phyloP scores from a whole-genome alignment of 2,329 filamentous ascomycete species.

The Penicillium psychrosexuale region DNA sequence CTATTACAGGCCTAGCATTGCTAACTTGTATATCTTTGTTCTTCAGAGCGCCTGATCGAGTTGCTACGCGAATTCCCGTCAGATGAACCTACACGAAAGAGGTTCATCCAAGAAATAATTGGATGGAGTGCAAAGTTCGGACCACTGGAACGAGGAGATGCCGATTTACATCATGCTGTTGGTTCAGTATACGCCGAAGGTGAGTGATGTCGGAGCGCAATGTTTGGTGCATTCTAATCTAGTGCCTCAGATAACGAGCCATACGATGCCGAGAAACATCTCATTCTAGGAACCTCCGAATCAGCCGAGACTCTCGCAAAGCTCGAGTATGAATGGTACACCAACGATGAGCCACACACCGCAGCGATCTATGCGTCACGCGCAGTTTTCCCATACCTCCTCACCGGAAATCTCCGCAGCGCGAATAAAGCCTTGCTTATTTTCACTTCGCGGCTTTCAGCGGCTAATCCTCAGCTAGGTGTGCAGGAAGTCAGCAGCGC shows the following conservation, averaged over 20 bases:
- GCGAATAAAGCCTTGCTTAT: conserved; percentile 78
- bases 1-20: background rate
- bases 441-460: conserved; percentile 65
- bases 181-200: conserved; percentile 83
- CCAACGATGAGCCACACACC: conserved; percentile 79
- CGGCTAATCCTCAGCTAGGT: conserved; percentile 58
- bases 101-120: conserved; percentile 83
- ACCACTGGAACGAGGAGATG: conserved; percentile 85
- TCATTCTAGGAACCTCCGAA: conserved; percentile 83
- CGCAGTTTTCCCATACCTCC: conserved; percentile 83
- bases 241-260: conserved; percentile 68
- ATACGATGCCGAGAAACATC: conserved; percentile 89
- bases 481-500: conserved; percentile 78
- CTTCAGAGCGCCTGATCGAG: conserved; percentile 62
- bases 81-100: conserved; percentile 87
- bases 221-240: conserved; percentile 14
- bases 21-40: conserved; percentile 6
- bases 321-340: conserved; percentile 94
- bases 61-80: conserved; percentile 75
- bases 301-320: conserved; percentile 75
- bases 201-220: conserved; percentile 27
- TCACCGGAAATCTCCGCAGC: conserved; percentile 84
- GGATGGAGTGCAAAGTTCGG: conserved; percentile 83
- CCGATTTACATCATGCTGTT: conserved; percentile 88
- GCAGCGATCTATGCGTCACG: conserved; percentile 83